Evolutionary conservation across 1,284 basidiomycete species (phyloP), one percentile per base, ranked within the genome.

Genomic region (Volvariella surrecta): DNA sequence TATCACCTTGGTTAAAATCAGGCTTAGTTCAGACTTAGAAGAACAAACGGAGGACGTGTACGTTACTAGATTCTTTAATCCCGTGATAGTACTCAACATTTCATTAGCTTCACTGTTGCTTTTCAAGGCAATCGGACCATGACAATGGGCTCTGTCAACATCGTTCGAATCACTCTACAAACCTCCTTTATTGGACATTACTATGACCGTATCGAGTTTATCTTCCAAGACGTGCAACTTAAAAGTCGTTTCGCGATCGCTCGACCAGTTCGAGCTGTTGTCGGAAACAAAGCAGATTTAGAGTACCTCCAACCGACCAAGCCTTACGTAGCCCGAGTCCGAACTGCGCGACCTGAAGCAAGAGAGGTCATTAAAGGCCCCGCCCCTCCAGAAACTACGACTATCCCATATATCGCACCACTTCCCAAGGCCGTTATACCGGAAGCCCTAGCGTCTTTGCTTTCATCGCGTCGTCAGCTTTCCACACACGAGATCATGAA

Each of bases 271-370:
- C 52, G 52, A 10, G 69, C 60, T 3, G 63, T 68, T 32, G 63
- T 76, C 15, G 74, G 72, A 4, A 64, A 57, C 48, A 57, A 58
- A 45, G 55, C 56, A 0, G 74, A 76, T 44, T 69, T 78, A 45
- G 68, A 76, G n/a, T 47, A 58, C 0, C 57, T 83, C 16, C 62
- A 63, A 39, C 73, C 80, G 0, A 59, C 45, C 3, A 58, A 67
- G 0, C 78, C 80, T 0, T 83, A 77, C 52, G 59, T 68, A 8
- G 75, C 76, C 2, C 66, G 68, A 1, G 55, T 61, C 10, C 65
- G 67, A 1, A 59, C 59, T 0, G 47, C 49, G 0, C 59, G 73
- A 18, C 62, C 66, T 16, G 58, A 60, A 0, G 73, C 72, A 39
- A 57, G 48, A 2, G 50, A 64, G 0, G 57, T 79, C 17, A 58